phyloP scores from a whole-genome alignment of 148 eudicot genomes.

The Rhododendron mucronatum region DNA sequence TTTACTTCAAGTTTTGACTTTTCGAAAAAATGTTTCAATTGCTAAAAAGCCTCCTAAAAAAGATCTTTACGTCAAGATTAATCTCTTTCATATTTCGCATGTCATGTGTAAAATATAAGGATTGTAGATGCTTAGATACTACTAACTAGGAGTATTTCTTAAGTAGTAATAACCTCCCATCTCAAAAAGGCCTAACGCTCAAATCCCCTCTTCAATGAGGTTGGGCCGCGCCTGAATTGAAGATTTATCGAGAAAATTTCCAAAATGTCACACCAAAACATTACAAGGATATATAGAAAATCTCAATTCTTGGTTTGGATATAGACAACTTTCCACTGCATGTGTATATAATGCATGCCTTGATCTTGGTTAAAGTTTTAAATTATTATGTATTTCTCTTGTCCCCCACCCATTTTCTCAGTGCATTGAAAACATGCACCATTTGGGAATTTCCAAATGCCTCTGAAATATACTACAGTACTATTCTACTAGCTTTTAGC shows the following conservation, averaged over 20 bases:
- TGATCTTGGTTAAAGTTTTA: not conserved
- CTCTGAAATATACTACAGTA: not conserved
- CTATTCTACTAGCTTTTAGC: too few relatives aligned
- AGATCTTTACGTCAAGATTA: not conserved
- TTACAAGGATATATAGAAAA: too few relatives aligned
- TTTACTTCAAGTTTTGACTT: not conserved
- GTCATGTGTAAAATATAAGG: too few relatives aligned
- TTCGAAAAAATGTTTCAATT: too few relatives aligned
- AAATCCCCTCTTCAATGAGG: too few relatives aligned
- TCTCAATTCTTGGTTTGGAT: not conserved
- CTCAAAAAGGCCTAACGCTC: too few relatives aligned
- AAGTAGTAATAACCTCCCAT: too few relatives aligned
- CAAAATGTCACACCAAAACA: too few relatives aligned
- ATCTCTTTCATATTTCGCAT: not conserved
- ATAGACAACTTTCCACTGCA: not conserved
- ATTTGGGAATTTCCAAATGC: conserved; percentile 4
- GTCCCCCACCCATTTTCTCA: conserved; percentile 1
- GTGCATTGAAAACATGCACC: conserved; percentile 2
- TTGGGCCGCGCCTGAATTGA: too few relatives aligned
- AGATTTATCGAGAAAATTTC: too few relatives aligned
- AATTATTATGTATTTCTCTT: not conserved
- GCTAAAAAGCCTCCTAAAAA: not conserved
- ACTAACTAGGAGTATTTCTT: too few relatives aligned
- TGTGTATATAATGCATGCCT: not conserved
- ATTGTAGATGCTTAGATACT: too few relatives aligned